Evolutionary conservation across 345 rosid species (phyloP), one percentile per base, ranked within the genome.

Genomic region (Cardamine occulta): DNA sequence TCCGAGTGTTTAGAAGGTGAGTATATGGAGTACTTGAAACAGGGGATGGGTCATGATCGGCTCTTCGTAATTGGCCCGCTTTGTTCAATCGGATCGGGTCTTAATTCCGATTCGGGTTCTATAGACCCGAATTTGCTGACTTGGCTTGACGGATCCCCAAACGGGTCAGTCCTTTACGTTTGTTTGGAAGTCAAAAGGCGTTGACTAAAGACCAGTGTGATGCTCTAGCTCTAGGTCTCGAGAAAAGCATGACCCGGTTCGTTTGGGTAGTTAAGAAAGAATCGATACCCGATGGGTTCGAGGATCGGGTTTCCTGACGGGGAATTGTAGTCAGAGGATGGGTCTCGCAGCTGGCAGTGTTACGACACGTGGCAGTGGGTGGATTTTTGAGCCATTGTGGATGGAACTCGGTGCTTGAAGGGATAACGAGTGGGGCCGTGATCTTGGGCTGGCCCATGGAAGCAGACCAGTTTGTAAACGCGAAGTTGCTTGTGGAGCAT

Each of bases 321-420:
- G 56, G 86, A 74, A 0, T 75, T 39, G 82, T 87, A 11, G 32
- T 82, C 0, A 76, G 56, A n/a, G 89, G 80, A 2, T 91, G 94
- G 97, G 92, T 78, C 2, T 86, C 88, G 0, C 94, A 91, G 69
- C 82, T 73, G 66, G 40, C 2, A 28, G 56, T 89, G 8, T 76
- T 91, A 76, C 72, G 72, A 34, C 95, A 91, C 84, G 66, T 53
- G 18, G 87, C 86, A 0, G 85, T 87, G 11, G 90, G 88, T 24
- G 84, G 84, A 54, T 90, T 90, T 51, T 68, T 90, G 74, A 88
- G 86, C 61, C 96, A 88, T 13, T 87, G 91, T 48, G 91, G 96
- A n/a, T 91, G 97, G 97, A 89, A 91, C 84, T 89, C 93, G 15
- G 74, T 82, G 57, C 77, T 82, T 15, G 95, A 91, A 74, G 89